Percentiles rank a stretch among this genome's conserved stretches.
These are phyloP conservation scores for Dichotomopilus funicola DNA, from an alignment of 2,329 filamentous ascomycete species.

Conservation along the genomic window DNA sequence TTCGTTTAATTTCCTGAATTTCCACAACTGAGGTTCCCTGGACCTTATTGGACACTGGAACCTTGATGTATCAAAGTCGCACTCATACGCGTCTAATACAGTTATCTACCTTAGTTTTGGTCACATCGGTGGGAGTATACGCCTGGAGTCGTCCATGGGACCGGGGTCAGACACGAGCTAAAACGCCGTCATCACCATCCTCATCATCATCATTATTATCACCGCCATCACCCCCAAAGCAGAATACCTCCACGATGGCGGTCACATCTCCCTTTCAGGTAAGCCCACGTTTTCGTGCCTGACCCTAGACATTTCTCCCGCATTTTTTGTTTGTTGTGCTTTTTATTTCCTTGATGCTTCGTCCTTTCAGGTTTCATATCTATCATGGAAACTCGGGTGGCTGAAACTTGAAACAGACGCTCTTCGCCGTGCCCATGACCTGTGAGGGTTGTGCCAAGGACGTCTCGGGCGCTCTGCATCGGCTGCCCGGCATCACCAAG, in stretches of 20 bases:
- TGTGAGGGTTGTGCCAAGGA: constrained; percentile 86
- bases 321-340: not conserved
- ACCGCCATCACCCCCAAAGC: constrained; percentile 1
- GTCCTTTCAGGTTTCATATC: not conserved
- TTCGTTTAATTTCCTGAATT: not conserved
- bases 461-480: constrained; percentile 71
- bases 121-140: constrained; percentile 23
- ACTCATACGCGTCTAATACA: constrained; percentile 15
- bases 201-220: too few species aligned
- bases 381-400: not conserved
- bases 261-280: constrained; percentile 43
- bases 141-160: constrained; percentile 14
- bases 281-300: constrained; percentile 6
- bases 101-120: constrained; percentile 19
- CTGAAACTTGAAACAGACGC: constrained; percentile 54
- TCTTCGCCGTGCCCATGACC: constrained; percentile 90
- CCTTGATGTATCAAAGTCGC: constrained; percentile 13
- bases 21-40: not conserved
- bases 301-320: not conserved
- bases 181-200: too few species aligned
- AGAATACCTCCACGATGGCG: constrained; percentile 33
- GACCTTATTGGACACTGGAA: constrained; percentile 1
- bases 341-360: not conserved
- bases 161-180: not conserved
- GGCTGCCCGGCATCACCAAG: constrained; percentile 72